Evolutionary conservation across 768 basidiomycete genomes (phyloP), one percentile per base, ranked within the genome.

Genomic region (Myochromella boudieri): DNA sequence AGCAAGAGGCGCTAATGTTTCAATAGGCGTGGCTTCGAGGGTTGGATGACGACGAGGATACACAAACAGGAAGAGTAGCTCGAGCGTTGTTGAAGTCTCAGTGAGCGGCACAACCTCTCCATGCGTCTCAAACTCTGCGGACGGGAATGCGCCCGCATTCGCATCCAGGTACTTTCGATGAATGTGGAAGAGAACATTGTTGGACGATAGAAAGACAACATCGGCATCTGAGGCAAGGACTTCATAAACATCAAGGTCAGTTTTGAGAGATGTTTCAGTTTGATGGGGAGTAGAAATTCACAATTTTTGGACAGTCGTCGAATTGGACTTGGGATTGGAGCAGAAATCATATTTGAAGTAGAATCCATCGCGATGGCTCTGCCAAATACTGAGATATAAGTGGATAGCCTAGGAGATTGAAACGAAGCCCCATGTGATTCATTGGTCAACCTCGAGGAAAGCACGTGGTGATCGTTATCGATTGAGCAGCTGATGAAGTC

Each of bases 21-120:
- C n/a, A n/a, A n/a, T n/a, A n/a, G 58, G 10, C 54, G 62, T n/a
- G 59, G 55, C 11, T 58, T 58, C 9, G 46, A 47, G 1, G 63
- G 63, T n/a, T n/a, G n/a, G n/a, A n/a, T n/a, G n/a, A n/a, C n/a
- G n/a, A n/a, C n/a, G n/a, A n/a, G n/a, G n/a, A 25, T 65, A 65
- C 5, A 61, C 54, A 36, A 57, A 65, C 29, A 53, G 55, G 42
- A 66, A 65, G 1, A 66, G 55, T 3, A 61, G 49, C 17, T 61
- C 62, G 2, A 68, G 55, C 0, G 58, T 58, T 8, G 34, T 29
- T 2, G 62, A 46, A 1, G 50, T 33, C 48, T 67, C 66, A 0
- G 58, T 50, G 5, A 68, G 57, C 2, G 48, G 18, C 3, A 60
- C 52, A 3, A 58, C 24, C 31, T 68, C 63, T 21, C 42, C 58